phyloP scores from a whole-genome alignment of 805 yeast genomes.

The Maudiozyma barnettii region DNA sequence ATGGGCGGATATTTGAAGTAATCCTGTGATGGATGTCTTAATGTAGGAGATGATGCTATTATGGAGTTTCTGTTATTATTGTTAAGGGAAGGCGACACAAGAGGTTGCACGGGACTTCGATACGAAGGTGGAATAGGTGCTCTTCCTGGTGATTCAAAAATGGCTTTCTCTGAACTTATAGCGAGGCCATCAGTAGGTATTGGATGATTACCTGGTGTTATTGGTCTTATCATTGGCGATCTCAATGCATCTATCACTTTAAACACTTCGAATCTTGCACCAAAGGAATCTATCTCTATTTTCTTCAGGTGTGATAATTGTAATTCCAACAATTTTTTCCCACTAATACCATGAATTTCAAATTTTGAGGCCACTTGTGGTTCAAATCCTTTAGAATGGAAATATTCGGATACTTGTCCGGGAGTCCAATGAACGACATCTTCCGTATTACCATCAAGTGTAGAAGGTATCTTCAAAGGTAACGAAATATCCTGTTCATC shows the following conservation, averaged over 20 bases:
- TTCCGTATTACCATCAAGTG: not conserved
- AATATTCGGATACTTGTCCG: constrained; percentile 69
- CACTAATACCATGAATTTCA: constrained; percentile 78
- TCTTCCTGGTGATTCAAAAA: constrained; percentile 55
- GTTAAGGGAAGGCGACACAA: constrained; percentile 3
- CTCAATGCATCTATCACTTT: constrained; percentile 72
- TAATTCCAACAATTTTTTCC: constrained; percentile 72
- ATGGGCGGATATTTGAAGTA: constrained; percentile 2
- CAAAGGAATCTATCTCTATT: constrained; percentile 83
- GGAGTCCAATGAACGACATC: constrained; percentile 68
- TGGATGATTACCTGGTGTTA: not conserved
- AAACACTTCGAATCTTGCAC: constrained; percentile 84
- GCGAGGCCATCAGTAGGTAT: constrained; percentile 3
- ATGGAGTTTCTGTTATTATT: not conserved
- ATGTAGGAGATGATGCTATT: not conserved
- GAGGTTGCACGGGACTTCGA: constrained; percentile 33
- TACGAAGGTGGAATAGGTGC: constrained; percentile 60
- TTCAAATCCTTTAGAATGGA: constrained; percentile 64
- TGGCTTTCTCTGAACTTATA: constrained; percentile 7
- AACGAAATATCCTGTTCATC: not conserved
- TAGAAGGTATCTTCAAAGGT: not conserved
- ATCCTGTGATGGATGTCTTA: not conserved
- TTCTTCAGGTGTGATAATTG: constrained; percentile 84
- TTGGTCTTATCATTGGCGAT: not conserved
- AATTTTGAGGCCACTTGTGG: constrained; percentile 61